phyloP scores from a whole-genome alignment of 1,284 basidiomycete genomes.

The Prillingera fragicola region DNA sequence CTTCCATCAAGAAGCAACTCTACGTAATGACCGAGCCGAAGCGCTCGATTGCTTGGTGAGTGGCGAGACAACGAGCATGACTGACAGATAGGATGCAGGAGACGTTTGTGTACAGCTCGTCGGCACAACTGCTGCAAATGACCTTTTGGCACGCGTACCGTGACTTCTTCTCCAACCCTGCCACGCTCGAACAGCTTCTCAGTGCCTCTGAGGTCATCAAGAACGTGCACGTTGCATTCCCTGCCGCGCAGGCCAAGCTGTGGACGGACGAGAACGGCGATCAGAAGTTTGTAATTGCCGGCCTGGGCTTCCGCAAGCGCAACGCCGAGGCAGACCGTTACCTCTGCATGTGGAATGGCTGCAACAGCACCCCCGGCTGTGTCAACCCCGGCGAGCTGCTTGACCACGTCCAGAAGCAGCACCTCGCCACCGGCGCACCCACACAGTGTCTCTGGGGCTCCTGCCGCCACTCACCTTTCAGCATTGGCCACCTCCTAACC shows the following conservation, averaged over 20 bases:
- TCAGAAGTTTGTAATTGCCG: slow-evolving; percentile 44
- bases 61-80: neutral
- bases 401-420: slow-evolving; percentile 27
- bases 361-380: slow-evolving; percentile 14
- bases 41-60: slow-evolving; percentile 41
- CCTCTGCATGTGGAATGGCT: slow-evolving; percentile 34
- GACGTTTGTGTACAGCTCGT: slow-evolving; percentile 41
- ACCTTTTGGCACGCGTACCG: slow-evolving; percentile 47
- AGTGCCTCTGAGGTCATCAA: slow-evolving; percentile 46
- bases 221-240: slow-evolving; percentile 44
- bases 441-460: slow-evolving; percentile 33
- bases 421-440: slow-evolving; percentile 16
- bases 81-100: slow-evolving; percentile 44
- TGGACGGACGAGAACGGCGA: slow-evolving; percentile 31
- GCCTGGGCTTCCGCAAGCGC: slow-evolving; percentile 39
- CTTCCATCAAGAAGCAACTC: slow-evolving; percentile 25
- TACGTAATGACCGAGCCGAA: slow-evolving; percentile 37
- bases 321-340: slow-evolving; percentile 35
- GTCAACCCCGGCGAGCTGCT: slow-evolving; percentile 26
- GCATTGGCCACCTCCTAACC: slow-evolving; percentile 37
- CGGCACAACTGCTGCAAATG: slow-evolving; percentile 42
- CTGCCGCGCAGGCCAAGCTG: slow-evolving; percentile 37
- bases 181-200: slow-evolving; percentile 36
- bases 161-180: slow-evolving; percentile 38
- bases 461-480: slow-evolving; percentile 30